phyloP scores from a whole-genome alignment of 148 eudicot species.

The Camellia lanceoleosa region DNA sequence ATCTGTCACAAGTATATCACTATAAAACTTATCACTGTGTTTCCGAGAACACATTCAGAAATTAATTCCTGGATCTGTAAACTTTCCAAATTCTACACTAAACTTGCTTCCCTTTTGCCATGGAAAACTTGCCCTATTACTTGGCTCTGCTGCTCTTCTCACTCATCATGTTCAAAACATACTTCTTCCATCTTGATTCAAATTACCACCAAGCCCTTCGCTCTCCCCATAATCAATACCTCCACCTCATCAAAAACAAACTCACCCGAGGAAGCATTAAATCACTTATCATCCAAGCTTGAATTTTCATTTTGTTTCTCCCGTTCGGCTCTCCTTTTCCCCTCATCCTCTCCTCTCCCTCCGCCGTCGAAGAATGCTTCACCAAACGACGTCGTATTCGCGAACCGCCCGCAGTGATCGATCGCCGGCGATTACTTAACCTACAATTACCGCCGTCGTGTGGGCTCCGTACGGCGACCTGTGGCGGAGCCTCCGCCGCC shows the following conservation, averaged over 20 bases:
- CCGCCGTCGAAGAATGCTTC: slow-evolving; percentile 26
- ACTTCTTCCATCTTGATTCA: not conserved
- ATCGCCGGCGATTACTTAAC: slow-evolving; percentile 6
- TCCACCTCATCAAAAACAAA: slow-evolving; percentile 23
- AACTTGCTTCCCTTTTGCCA: not conserved
- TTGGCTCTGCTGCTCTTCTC: not conserved
- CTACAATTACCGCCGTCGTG: slow-evolving; percentile 3
- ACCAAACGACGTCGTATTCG: slow-evolving; percentile 24
- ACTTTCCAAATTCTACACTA: no score
- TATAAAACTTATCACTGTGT: no score
- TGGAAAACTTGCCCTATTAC: slow-evolving; percentile 7
- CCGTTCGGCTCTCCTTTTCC: slow-evolving; percentile 15
- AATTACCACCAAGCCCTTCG: slow-evolving; percentile 21
- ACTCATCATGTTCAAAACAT: slow-evolving; percentile 2
- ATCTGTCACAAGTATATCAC: no score
- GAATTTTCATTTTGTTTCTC: slow-evolving; percentile 18
- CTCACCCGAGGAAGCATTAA: not conserved
- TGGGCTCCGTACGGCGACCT: slow-evolving; percentile 22
- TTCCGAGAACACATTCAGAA: no score
- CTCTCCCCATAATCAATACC: slow-evolving; percentile 32
- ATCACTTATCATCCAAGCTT: not conserved
- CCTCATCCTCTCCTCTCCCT: slow-evolving; percentile 21
- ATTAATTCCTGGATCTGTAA: no score
- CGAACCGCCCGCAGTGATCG: slow-evolving; percentile 15
- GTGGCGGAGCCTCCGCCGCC: slow-evolving; percentile 30